Evolutionary conservation across 1,284 basidiomycete genomes (phyloP), one percentile per base, ranked within the genome.

Genomic region (Thelephora terrestris): DNA sequence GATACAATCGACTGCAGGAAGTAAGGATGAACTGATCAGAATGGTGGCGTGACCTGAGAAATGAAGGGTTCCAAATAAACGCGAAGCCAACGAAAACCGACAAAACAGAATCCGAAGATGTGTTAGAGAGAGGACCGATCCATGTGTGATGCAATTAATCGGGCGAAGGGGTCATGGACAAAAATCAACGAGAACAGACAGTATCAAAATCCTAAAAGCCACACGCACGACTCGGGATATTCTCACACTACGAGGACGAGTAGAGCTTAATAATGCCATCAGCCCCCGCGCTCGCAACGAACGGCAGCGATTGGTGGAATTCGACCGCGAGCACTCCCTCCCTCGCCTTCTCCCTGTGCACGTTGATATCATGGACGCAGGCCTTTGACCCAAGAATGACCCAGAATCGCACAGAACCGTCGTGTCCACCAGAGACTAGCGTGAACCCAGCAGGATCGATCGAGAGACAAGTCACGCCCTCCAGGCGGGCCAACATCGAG

Each of bases 351-450:
- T 86, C 81, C 45, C 91, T 78, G 66, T 97, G 91, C 46, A 76
- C 81, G 17, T 85, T 84, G 53, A 92, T 79, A 65, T 99, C 96
- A 62, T 98, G 95, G 24, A 93, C 71, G 63, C 92, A 96, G 45
- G 78, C 76, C 45, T 78, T 75, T 46, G 80, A 75, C 50, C 80
- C 85, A n/a, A 90, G 76, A 48, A 97, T 69, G 65, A 96, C 91
- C 96, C 95, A 99, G 68, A 97, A 88, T 20, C 95, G 85, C 40
- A 93, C 74, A 17, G 91, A 93, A 62, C 93, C 93, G 64, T 99
- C 95, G 60, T 96, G 91, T 45, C 89, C 88, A 36, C 87, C 90
- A 2, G 92, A 93, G 3, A 93, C 85, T 38, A 98, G 78, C 9
- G 85, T 85, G 64, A 94, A 79, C 37, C 89, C 90, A 2, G 89